Base-by-base conservation (phyloP, 306 rosid genomes). In the Calophaca sinica region DNA sequence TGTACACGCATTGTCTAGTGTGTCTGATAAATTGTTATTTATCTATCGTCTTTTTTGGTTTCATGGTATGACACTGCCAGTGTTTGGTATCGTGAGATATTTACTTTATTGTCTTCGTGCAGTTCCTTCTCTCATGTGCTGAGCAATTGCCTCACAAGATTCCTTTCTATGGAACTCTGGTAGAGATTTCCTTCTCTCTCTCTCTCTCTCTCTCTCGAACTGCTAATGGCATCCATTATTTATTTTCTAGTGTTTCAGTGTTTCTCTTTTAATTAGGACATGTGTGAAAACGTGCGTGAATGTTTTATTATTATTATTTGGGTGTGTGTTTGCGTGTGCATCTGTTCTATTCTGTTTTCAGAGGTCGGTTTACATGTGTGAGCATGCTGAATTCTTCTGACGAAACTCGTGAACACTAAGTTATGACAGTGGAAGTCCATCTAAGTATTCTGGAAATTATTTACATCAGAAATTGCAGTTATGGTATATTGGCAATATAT, bases 141-240 rank as follows among this genome's bases (percentile, higher is more conserved):
- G 99, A 90, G 77, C 99, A 92, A 80, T 82, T 94, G 86, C 96
- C 98, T 79, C 99, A 94, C 84, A 94, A 94, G 88, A 85, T 82
- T 84, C 94, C 99, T 67, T 66, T 90, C 2, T 94, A 89, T 63
- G 96, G 96, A 80, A 87, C 99, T 4, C 63, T 94, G 99, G 99
- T 94, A 90, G 9, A 62, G 39, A 62, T 14, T 70, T 57, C 53
- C 63, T 38, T 66, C 71, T 49, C 62, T 66, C 72, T n/a, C 1
- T 38, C 26, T n/a, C 2, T 66, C 71, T 49, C 62, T 66, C 72
- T n/a, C 1, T 38, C 26, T n/a, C 2, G 26, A 20, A 70, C 20
- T 13, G 63, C 65, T 14, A 62, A 65, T 68, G 45, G 3, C 10
- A 6, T 33, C 50, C 15, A 14, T 65, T 55, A 62, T 48, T 74